A percentile compares a stretch with the other conserved stretches of the same genome.
Conservation (phyloP, 495 filamentous ascomycete genomes). For the Baudoinia panamericana region DNA sequence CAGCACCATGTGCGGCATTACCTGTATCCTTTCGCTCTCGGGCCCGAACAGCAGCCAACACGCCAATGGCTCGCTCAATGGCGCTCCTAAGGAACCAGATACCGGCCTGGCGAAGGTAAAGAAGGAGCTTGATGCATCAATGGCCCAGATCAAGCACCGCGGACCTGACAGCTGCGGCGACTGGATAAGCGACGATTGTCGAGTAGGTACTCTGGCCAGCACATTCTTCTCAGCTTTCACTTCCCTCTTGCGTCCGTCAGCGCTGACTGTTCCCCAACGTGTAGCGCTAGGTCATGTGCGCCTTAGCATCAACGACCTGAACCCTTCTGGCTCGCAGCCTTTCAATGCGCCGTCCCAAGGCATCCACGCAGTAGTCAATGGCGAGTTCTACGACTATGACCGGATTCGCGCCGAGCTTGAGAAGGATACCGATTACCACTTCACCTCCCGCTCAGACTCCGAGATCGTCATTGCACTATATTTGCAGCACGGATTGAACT, state of each 20-base stretch:
- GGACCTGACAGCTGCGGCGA: constrained; percentile 36
- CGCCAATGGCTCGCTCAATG: neutral
- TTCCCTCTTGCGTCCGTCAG: neutral
- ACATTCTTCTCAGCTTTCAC: too few species aligned
- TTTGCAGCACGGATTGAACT: constrained; percentile 33
- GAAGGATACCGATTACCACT: constrained; percentile 25
- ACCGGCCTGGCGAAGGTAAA: neutral
- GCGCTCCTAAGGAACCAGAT: neutral
- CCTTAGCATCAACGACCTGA: constrained; percentile 41
- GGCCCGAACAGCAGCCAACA: neutral
- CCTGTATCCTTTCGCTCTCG: constrained; percentile 8
- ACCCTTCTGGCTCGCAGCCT: constrained; percentile 34
- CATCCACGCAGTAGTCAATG: constrained; percentile 43
- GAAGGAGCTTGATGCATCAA: constrained; percentile 4
- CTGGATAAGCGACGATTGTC: constrained; percentile 34
- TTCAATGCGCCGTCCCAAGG: constrained; percentile 28
- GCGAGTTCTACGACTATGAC: constrained; percentile 42
- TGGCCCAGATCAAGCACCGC: constrained; percentile 31
- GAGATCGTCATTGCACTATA: constrained; percentile 42
- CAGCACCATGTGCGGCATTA: constrained; percentile 12
- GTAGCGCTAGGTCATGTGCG: constrained; percentile 35
- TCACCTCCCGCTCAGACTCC: constrained; percentile 33
- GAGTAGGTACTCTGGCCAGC: constrained; percentile 24
- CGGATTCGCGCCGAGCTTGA: constrained; percentile 28
- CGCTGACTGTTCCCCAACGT: neutral